Base-by-base conservation (phyloP, 192 early-diverging fungal species). In the Coemansia sp. region DNA sequence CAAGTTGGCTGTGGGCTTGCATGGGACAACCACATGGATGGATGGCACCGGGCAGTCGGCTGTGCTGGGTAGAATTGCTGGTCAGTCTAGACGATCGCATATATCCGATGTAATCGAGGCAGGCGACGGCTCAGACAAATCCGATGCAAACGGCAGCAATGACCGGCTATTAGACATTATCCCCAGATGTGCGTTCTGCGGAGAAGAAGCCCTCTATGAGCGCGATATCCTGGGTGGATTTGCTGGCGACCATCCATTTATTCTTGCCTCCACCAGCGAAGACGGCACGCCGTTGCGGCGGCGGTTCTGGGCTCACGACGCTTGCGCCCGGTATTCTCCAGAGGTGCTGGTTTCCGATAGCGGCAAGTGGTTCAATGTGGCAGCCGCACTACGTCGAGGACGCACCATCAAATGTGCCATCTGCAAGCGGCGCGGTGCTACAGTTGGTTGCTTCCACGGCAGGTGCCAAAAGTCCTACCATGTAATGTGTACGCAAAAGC, bases 401-500 rank as follows among this genome's bases (percentile, higher is more conserved):
- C 79, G 91, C 17, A 82, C 83, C 1, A 83, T 93, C 70, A 84
- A 81, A 74, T 93, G 93, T 51, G 71, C 76, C 5, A 66, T 40
- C 2, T 96, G 93, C 66, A 85, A 84, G 47, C 84, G 87, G 57
- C 83, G 85, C 10, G 93, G 93, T 0, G 92, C 93, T 0, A 90
- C 92, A 0, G 78, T 91, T 26, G 91, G 92, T 9, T 96, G 93
- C 60, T 94, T 94, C 63, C 85, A 94, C 53, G 80, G 81, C 6
- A 85, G 88, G 46, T 96, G 93, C 60, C 70, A 81, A n/a, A 76
- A 81, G 50, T 90, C 86, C 18, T 96, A 89, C 56, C 93, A 96
- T 59, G 69, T 93, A 5, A 69, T 76, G 36, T 96, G 93, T 58
- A 88, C 92, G 5, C 75, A 71, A 32, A 89, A 88, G 58, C 82